Evolutionary conservation across 2,329 filamentous ascomycete genomes (phyloP).

Genomic region (Fusarium verrucosum): DNA sequence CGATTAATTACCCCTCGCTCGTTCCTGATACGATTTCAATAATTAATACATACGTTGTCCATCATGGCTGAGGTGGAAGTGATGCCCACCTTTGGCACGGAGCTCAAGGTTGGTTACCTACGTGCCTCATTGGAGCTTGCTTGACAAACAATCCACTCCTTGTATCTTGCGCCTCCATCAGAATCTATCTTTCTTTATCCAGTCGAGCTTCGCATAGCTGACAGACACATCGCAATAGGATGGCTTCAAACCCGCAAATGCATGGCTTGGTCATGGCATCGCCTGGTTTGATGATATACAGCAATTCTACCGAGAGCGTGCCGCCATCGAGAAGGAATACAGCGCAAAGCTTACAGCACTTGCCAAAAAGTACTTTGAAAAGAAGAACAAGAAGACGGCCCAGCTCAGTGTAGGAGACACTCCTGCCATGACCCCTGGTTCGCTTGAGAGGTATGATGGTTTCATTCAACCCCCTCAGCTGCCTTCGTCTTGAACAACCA

Average conservation of each 20-base stretch:
- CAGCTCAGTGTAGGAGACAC: slow-evolving; percentile 92
- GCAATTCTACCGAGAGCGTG: slow-evolving; percentile 95
- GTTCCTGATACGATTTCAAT: slow-evolving; percentile 31
- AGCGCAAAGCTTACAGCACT: slow-evolving; percentile 85
- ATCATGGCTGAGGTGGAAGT: slow-evolving; percentile 84
- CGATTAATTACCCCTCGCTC: slow-evolving; percentile 31
- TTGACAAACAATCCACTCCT: background rate
- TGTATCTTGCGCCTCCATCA: slow-evolving; percentile 20
- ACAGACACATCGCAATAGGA: slow-evolving; percentile 67
- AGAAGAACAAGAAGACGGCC: slow-evolving; percentile 90
- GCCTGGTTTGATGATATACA: slow-evolving; percentile 96
- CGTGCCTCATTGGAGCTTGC: background rate
- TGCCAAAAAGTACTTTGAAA: slow-evolving; percentile 97
- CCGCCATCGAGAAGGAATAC: slow-evolving; percentile 96
- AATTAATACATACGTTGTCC: slow-evolving; percentile 35
- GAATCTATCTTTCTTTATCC: slow-evolving; percentile 7
- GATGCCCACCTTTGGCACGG: slow-evolving; percentile 87
- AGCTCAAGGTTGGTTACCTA: slow-evolving; percentile 78
- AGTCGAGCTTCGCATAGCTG: slow-evolving; percentile 4
- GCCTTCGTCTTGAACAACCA: background rate
- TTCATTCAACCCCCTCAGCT: background rate
- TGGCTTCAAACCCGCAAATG: slow-evolving; percentile 94
- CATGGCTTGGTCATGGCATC: slow-evolving; percentile 90
- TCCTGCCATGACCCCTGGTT: slow-evolving; percentile 91
- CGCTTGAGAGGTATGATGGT: slow-evolving; percentile 77